A percentile compares a stretch with the other conserved stretches of the same genome.
These are phyloP conservation scores for Pythium monospermum DNA, from an alignment of 352 stramenopile genomes.

Conservation along the genomic window DNA sequence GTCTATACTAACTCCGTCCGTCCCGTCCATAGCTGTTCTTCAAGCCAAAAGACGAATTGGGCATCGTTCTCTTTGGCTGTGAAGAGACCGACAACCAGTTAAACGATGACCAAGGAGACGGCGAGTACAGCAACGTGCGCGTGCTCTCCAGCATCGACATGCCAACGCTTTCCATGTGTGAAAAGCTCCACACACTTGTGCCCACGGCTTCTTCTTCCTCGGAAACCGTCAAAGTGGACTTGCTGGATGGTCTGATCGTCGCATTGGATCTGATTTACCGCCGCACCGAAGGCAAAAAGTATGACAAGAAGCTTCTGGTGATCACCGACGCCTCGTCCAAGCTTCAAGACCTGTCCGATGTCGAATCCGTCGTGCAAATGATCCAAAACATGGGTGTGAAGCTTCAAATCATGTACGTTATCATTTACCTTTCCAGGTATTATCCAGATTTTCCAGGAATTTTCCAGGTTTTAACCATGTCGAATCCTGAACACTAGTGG, in stretches of 20 bases:
- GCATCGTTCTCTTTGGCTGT: slow-evolving; percentile 71
- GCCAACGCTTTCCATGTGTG: slow-evolving; percentile 56
- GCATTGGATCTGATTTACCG: slow-evolving; percentile 76
- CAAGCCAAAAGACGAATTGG: slow-evolving; percentile 75
- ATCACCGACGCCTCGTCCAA: slow-evolving; percentile 66
- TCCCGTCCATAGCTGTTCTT: slow-evolving; percentile 49
- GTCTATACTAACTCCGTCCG: too few species aligned
- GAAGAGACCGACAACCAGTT: slow-evolving; percentile 78
- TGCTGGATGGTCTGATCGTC: slow-evolving; percentile 77
- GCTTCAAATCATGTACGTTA: slow-evolving; percentile 70
- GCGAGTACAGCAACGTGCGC: slow-evolving; percentile 55
- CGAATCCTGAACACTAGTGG: too few species aligned
- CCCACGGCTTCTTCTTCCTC: slow-evolving; percentile 10
- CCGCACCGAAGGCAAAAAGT: slow-evolving; percentile 72
- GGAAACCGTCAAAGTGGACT: slow-evolving; percentile 33
- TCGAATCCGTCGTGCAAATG: slow-evolving; percentile 71
- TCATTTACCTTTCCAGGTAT: slow-evolving; percentile 1
- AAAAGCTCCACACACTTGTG: slow-evolving; percentile 38
- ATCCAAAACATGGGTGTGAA: slow-evolving; percentile 75
- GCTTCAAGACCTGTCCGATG: slow-evolving; percentile 55
- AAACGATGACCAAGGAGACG: slow-evolving; percentile 58
- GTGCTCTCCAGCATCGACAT: slow-evolving; percentile 60
- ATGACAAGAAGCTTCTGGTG: slow-evolving; percentile 66
- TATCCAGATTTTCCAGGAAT: background rate
- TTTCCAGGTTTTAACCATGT: background rate